Conservation (phyloP, 192 early-diverging fungal genomes). For the Gigaspora rosea region DNA sequence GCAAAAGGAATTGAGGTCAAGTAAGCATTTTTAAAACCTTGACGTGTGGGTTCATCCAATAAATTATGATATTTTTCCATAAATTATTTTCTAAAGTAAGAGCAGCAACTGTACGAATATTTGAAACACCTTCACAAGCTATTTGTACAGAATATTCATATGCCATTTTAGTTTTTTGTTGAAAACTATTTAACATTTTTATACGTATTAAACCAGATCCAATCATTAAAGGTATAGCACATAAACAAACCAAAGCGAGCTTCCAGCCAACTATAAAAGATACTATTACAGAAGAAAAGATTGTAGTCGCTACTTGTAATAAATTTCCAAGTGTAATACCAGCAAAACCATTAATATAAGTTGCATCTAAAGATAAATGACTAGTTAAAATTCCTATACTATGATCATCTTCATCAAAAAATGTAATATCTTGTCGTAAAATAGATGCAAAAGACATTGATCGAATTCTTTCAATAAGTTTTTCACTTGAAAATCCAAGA, state of each 20-base stretch:
- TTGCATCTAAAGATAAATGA: too few species aligned
- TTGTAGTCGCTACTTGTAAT: conserved; percentile 35
- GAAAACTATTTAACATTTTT: conserved; percentile 41
- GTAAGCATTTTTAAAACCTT: conserved; percentile 41
- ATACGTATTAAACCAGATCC: conserved; percentile 65
- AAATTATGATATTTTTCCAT: conserved; percentile 42
- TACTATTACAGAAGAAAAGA: conserved; percentile 36
- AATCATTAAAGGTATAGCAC: conserved; percentile 66
- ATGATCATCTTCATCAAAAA: too few species aligned
- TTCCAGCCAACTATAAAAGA: conserved; percentile 61
- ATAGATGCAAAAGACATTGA: too few species aligned
- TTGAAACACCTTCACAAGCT: conserved; percentile 74
- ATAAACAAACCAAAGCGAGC: conserved; percentile 62
- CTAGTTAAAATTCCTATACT: too few species aligned
- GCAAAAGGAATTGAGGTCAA: conserved; percentile 47
- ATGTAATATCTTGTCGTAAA: too few species aligned
- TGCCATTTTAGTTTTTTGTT: conserved; percentile 45
- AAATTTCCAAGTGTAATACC: conserved; percentile 16
- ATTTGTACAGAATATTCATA: conserved; percentile 67
- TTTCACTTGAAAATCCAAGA: conserved; percentile 18
- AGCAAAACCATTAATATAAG: too few species aligned
- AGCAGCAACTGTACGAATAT: conserved; percentile 67
- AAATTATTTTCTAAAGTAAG: conserved; percentile 38
- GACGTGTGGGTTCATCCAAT: conserved; percentile 44
- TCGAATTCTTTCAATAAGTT: too few species aligned